A percentile compares a stretch with the other conserved stretches of the same genome.
phyloP scores from a whole-genome alignment of 805 yeast species.

The Kazachstania taianensis region DNA sequence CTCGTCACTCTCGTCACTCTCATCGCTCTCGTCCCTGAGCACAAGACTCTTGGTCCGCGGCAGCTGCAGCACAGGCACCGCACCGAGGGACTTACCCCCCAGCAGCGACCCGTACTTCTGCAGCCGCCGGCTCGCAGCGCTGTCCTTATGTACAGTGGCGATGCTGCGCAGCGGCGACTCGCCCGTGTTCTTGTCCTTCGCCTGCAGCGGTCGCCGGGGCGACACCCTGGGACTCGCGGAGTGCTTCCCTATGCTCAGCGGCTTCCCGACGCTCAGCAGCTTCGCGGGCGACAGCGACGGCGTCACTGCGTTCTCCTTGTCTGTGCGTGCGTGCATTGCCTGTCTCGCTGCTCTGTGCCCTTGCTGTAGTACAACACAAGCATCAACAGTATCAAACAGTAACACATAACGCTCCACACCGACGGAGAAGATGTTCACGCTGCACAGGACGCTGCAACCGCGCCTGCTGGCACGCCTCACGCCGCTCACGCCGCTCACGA shows the following conservation, averaged over 20 bases:
- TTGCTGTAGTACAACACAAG: too few species aligned
- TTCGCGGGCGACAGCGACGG: constrained; percentile 7
- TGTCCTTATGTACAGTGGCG: too few species aligned
- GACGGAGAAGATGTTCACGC: too few species aligned
- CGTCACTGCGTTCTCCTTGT: constrained; percentile 6
- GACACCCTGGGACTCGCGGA: too few species aligned
- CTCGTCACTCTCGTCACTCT: constrained; percentile 10
- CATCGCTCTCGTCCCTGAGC: constrained; percentile 15
- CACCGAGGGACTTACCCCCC: constrained; percentile 2
- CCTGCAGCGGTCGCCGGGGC: constrained; percentile 25
- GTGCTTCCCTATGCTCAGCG: constrained; percentile 1
- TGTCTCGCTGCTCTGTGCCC: neutral
- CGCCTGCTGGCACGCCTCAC: too few species aligned
- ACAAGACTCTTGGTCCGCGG: constrained; percentile 23
- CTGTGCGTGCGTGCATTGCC: neutral
- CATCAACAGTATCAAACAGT: too few species aligned
- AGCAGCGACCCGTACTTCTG: constrained; percentile 27
- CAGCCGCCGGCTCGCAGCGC: too few species aligned
- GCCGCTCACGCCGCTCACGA: neutral
- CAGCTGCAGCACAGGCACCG: constrained; percentile 11
- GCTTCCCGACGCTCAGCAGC: neutral
- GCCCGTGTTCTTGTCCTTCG: constrained; percentile 22
- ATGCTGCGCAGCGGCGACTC: neutral
- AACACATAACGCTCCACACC: too few species aligned
- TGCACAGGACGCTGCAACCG: too few species aligned